Conservation (phyloP, 1,139 yeast genomes). For the Yamadazyma dendronema region DNA sequence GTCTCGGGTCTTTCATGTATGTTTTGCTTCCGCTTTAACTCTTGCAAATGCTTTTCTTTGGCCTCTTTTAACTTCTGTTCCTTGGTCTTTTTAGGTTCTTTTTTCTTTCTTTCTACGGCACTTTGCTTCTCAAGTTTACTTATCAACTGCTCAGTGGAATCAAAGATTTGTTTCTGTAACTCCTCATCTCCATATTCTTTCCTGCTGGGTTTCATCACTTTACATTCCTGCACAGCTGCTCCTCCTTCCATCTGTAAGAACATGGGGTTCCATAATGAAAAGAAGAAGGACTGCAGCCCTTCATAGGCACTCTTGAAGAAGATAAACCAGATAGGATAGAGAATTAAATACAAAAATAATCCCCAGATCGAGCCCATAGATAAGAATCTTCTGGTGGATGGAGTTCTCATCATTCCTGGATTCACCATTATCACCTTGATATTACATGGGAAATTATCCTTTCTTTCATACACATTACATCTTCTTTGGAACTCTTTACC, state of each 20-base stretch:
- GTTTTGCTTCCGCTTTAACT: slow-evolving; percentile 24
- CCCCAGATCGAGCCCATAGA: slow-evolving; percentile 79
- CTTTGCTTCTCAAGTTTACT: slow-evolving; percentile 63
- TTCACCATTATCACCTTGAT: slow-evolving; percentile 76
- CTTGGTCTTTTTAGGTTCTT: slow-evolving; percentile 18
- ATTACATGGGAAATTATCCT: slow-evolving; percentile 67
- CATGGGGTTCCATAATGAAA: slow-evolving; percentile 72
- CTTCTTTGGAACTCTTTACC: slow-evolving; percentile 73
- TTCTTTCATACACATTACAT: slow-evolving; percentile 53
- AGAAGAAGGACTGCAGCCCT: slow-evolving; percentile 79
- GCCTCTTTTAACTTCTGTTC: slow-evolving; percentile 17
- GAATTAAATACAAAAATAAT: slow-evolving; percentile 58
- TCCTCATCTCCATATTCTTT: slow-evolving; percentile 61
- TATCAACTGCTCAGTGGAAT: slow-evolving; percentile 57
- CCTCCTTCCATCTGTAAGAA: slow-evolving; percentile 62
- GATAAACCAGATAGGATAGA: slow-evolving; percentile 83
- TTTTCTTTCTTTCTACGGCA: slow-evolving; percentile 59
- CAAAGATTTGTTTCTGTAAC: slow-evolving; percentile 62
- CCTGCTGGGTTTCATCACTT: slow-evolving; percentile 56
- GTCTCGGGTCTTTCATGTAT: slow-evolving; percentile 31
- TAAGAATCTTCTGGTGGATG: slow-evolving; percentile 74
- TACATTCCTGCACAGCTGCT: slow-evolving; percentile 69
- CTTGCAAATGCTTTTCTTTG: slow-evolving; percentile 17
- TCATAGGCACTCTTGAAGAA: slow-evolving; percentile 69
- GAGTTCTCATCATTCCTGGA: slow-evolving; percentile 90